Conservation (phyloP, 768 basidiomycete species). For the Termitomyces sp. region DNA sequence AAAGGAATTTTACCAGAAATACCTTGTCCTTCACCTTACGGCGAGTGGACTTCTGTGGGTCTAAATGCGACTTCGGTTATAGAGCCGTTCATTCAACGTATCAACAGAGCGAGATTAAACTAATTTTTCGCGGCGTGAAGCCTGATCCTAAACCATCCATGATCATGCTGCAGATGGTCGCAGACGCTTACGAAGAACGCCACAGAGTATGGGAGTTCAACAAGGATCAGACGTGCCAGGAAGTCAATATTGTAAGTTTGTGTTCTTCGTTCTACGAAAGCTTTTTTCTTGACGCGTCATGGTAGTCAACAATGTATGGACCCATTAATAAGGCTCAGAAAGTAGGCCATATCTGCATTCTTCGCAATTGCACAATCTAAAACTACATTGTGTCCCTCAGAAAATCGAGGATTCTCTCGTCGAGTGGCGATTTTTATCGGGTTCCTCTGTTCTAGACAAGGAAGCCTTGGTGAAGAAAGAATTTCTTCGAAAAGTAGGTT, state of each 20-base stretch:
- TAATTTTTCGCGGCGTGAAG: background rate
- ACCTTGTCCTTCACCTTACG: background rate
- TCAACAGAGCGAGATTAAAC: background rate
- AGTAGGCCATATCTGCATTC: background rate
- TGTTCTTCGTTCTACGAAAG: too few species aligned
- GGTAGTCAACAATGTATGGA: slow-evolving; percentile 9
- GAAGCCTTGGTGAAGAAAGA: background rate
- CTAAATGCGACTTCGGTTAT: background rate
- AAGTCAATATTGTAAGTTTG: slow-evolving; percentile 7
- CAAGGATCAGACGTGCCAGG: background rate
- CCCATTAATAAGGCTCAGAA: slow-evolving; percentile 11
- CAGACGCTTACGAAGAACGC: slow-evolving; percentile 14
- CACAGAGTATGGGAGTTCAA: slow-evolving; percentile 10
- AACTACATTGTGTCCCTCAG: background rate
- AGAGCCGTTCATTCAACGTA: background rate
- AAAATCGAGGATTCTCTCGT: slow-evolving; percentile 11
- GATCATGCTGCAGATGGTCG: slow-evolving; percentile 15
- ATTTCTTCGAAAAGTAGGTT: background rate
- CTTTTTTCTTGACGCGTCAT: background rate
- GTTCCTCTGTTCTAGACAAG: background rate
- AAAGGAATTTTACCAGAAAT: background rate
- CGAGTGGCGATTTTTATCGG: slow-evolving; percentile 6
- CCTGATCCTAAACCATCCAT: slow-evolving; percentile 7
- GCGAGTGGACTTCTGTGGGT: slow-evolving; percentile 1
- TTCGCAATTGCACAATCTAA: background rate